Conservation (phyloP, 2,329 filamentous ascomycete species). For the Trichophyton simii region DNA sequence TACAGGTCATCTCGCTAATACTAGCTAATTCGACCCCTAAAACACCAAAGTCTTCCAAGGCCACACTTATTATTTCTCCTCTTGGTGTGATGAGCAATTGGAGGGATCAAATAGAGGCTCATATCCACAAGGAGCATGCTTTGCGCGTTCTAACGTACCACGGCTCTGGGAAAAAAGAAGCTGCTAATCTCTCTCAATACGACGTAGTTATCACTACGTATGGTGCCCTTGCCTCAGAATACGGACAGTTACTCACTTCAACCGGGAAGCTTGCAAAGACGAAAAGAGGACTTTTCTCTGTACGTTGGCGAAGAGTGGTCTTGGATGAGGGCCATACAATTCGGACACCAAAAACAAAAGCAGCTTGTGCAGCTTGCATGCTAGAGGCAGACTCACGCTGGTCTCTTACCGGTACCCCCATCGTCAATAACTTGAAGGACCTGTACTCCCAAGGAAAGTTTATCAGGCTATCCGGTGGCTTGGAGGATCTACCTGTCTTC, state of each 20-base stretch:
- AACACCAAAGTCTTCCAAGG: conserved; percentile 38
- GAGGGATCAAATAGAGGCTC: conserved; percentile 63
- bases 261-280: conserved; percentile 31
- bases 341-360: conserved; percentile 62
- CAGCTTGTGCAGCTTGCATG: conserved; percentile 53
- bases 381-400: conserved; percentile 61
- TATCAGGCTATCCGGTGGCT: conserved; percentile 59
- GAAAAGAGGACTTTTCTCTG: conserved; percentile 44
- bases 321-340: conserved; percentile 77
- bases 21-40: conserved; percentile 40
- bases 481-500: conserved; percentile 62
- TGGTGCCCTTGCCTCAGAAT: conserved; percentile 59
- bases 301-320: conserved; percentile 66
- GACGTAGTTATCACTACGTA: conserved; percentile 79
- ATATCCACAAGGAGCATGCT: conserved; percentile 51
- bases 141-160: conserved; percentile 65
- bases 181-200: conserved; percentile 49
- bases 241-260: conserved; percentile 37
- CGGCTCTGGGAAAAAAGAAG: conserved; percentile 46
- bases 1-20: conserved; percentile 73
- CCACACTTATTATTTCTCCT: conserved; percentile 69
- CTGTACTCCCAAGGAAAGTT: conserved; percentile 70
- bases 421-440: conserved; percentile 71
- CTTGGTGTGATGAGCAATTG: conserved; percentile 85
- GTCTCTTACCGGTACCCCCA: conserved; percentile 70